These are phyloP conservation scores for Babesia ovis DNA, from an alignment of 169 alveolate genomes.

Conservation along the genomic window DNA sequence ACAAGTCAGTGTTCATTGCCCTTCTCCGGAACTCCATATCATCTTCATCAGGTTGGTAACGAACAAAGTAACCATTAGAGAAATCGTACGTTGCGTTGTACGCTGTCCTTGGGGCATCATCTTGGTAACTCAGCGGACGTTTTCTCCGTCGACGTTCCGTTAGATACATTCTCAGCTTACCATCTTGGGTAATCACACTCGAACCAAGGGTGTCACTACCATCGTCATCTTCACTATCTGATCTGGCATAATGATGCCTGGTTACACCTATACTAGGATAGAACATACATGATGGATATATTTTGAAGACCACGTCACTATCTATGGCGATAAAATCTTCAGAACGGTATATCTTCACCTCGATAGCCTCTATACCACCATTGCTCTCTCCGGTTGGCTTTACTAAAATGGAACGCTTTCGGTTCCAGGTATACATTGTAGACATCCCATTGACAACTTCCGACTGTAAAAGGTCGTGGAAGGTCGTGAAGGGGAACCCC, in stretches of 20 bases:
- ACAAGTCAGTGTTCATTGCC: background rate
- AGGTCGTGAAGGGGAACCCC: conserved; percentile 6
- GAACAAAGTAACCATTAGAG: conserved; percentile 4
- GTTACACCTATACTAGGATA: background rate
- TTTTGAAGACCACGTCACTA: conserved; percentile 18
- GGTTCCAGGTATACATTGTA: conserved; percentile 18
- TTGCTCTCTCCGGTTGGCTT: conserved; percentile 61
- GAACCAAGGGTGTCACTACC: background rate
- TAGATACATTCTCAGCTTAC: background rate
- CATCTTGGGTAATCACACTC: background rate
- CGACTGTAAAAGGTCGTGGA: conserved; percentile 14
- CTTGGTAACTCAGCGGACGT: background rate
- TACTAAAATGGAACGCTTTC: conserved; percentile 1
- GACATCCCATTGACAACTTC: conserved; percentile 55
- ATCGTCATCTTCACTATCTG: conserved; percentile 2
- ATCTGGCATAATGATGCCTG: background rate
- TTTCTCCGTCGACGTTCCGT: background rate
- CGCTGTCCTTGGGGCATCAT: background rate
- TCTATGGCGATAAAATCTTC: conserved; percentile 4
- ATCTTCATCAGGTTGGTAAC: conserved; percentile 1
- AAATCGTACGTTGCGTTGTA: conserved; percentile 11
- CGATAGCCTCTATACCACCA: conserved; percentile 57
- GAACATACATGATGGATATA: conserved; percentile 56
- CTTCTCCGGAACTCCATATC: background rate
- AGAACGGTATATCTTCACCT: background rate